Evolutionary conservation across 2,329 filamentous ascomycete species (phyloP), one percentile per base, ranked within the genome.

Genomic region (Penicillium sp.): DNA sequence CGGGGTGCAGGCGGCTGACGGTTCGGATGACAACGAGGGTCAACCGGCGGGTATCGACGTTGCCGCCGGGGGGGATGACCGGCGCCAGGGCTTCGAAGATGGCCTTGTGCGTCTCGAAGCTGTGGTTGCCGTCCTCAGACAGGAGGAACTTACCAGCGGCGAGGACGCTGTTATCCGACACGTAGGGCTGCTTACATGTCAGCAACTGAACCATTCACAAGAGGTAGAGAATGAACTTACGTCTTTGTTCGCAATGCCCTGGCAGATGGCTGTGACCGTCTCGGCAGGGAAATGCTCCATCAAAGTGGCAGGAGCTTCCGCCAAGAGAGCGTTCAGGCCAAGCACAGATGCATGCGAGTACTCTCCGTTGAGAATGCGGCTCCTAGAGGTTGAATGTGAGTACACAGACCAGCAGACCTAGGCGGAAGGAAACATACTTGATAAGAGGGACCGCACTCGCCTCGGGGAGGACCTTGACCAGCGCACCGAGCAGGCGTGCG

Each of bases 101-200:
- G 3, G 84, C 81, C 72, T 92, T 95, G 49, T 84, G 86, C 25
- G 82, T 81, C 65, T 96, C 91, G 63, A 88, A 94, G 43, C 76
- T 79, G 40, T 81, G 73, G 14, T 84, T 82, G 36, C 75, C 68
- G 33, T 69, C 70, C 35, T 86, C 81, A 2, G 82, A 81, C 13
- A 97, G 80, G 9, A 97, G 79, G 67, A 90, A 95, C 72, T 97
- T 97, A 62, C 92, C 94, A 18, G 91, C 87, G 33, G 92, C 92
- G 28, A 96, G 80, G 53, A 96, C 89, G 62, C 84, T 87, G 69
- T 96, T 96, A 67, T 96, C 90, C 44, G 89, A 85, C 54, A 97
- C 85, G 68, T 88, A 90, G n/a, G 86, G 80, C 85, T 92, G 62
- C 47, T 41, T 9, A 33, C 24, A 27, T 9, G 27, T 70, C 60